A percentile compares a stretch with the other conserved stretches of the same genome.
These are phyloP conservation scores for Russula sp. DNA, from an alignment of 768 basidiomycete genomes.

Conservation along the genomic window DNA sequence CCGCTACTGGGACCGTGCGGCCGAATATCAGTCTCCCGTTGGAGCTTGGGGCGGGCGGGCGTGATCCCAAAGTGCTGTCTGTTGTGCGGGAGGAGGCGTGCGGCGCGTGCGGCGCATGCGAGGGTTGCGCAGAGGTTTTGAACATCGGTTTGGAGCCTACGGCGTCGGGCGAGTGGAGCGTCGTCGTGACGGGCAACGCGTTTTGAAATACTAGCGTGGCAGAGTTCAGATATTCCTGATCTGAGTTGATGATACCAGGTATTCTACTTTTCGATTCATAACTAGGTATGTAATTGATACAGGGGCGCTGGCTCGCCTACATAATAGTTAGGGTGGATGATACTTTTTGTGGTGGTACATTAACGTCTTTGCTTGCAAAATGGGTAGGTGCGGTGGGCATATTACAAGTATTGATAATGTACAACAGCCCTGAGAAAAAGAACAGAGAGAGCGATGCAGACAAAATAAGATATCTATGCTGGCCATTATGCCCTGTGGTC, in stretches of 20 bases:
- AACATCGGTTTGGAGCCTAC: conserved; percentile 17
- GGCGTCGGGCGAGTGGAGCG: conserved; percentile 19
- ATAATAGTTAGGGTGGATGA: background rate
- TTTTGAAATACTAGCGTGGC: background rate
- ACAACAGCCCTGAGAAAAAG: conserved; percentile 3
- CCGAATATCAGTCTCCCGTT: conserved; percentile 6
- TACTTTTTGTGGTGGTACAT: background rate
- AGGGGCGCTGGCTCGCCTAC: background rate
- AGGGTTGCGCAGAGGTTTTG: conserved; percentile 9
- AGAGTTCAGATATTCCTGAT: background rate
- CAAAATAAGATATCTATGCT: background rate
- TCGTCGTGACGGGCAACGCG: conserved; percentile 9
- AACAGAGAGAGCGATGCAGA: background rate
- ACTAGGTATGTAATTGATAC: background rate
- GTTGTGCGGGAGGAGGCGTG: conserved; percentile 21
- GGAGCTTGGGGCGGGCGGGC: conserved; percentile 1
- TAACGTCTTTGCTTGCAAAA: conserved; percentile 2
- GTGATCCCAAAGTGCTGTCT: conserved; percentile 18
- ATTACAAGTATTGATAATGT: conserved; percentile 16
- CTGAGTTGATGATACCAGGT: background rate
- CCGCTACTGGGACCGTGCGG: background rate
- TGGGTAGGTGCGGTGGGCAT: conserved; percentile 11
- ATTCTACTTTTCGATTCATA: background rate
- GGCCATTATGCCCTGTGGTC: conserved; percentile 74
- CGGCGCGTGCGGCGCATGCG: conserved; percentile 4